A percentile compares a stretch with the other conserved stretches of the same genome.
Conservation (phyloP, 805 yeast genomes). For the Candida adriatica region DNA sequence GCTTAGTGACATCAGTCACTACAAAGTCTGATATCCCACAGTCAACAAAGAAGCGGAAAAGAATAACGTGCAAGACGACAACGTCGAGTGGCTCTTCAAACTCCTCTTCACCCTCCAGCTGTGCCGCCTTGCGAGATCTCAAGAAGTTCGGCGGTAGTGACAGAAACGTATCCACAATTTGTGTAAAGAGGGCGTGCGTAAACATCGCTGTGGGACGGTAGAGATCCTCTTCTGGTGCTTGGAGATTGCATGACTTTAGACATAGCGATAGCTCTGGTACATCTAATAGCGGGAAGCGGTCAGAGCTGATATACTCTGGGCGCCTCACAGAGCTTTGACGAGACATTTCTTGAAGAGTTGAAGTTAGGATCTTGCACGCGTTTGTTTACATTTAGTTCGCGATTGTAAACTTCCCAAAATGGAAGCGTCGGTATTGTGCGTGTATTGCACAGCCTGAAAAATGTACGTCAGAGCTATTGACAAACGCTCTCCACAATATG, state of each 20-base stretch:
- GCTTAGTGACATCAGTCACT: slow-evolving; percentile 65
- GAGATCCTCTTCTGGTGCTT: slow-evolving; percentile 53
- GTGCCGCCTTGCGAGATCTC: slow-evolving; percentile 12
- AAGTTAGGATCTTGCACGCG: slow-evolving; percentile 4
- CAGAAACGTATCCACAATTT: slow-evolving; percentile 53
- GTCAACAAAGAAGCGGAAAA: slow-evolving; percentile 54
- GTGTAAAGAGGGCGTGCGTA: slow-evolving; percentile 49
- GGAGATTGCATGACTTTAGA: slow-evolving; percentile 54
- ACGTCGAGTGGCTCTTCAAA: slow-evolving; percentile 37
- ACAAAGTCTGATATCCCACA: slow-evolving; percentile 78
- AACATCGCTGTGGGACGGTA: slow-evolving; percentile 51
- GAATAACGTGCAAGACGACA: slow-evolving; percentile 51
- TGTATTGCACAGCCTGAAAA: too few species aligned
- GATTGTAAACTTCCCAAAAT: too few species aligned
- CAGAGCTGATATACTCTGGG: slow-evolving; percentile 26
- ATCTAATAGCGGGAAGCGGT: slow-evolving; percentile 58
- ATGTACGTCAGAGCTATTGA: too few species aligned
- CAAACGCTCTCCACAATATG: too few species aligned
- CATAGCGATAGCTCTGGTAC: slow-evolving; percentile 50
- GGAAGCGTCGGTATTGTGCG: too few species aligned
- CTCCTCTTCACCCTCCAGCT: slow-evolving; percentile 22
- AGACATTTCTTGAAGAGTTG: slow-evolving; percentile 6
- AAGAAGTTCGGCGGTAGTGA: slow-evolving; percentile 37
- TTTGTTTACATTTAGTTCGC: slow-evolving; percentile 12
- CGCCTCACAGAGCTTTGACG: slow-evolving; percentile 15